These are phyloP conservation scores for Scheffersomyces lignicola DNA, from an alignment of 1,139 yeast species.

Conservation along the genomic window DNA sequence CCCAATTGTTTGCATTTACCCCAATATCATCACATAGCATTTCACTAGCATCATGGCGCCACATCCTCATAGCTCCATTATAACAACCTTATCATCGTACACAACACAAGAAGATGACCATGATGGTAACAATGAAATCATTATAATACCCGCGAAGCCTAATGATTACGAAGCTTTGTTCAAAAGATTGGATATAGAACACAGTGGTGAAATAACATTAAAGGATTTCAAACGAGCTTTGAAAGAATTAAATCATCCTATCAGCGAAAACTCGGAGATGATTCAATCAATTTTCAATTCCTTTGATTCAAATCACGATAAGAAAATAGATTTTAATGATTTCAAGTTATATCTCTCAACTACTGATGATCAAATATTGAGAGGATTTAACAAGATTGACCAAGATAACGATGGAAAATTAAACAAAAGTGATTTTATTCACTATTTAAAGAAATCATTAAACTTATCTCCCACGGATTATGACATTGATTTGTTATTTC, in stretches of 20 bases:
- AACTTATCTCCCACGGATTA: constrained; percentile 54
- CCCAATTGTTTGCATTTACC: too few species aligned
- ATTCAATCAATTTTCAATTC: constrained; percentile 54
- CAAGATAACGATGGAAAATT: constrained; percentile 74
- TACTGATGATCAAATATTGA: constrained; percentile 69
- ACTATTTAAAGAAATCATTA: constrained; percentile 56
- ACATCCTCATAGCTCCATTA: constrained; percentile 1
- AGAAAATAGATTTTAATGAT: constrained; percentile 57
- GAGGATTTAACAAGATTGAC: constrained; percentile 72
- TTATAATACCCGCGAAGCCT: constrained; percentile 13
- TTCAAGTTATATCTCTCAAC: constrained; percentile 58
- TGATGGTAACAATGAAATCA: constrained; percentile 5
- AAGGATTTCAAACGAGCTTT: constrained; percentile 58
- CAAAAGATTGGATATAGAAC: constrained; percentile 50
- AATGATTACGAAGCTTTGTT: constrained; percentile 36
- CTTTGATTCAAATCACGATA: constrained; percentile 59
- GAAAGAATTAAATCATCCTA: constrained; percentile 58
- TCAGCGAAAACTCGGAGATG: constrained; percentile 63
- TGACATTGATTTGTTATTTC: constrained; percentile 59
- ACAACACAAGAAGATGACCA: neutral
- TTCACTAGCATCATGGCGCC: too few species aligned
- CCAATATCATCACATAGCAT: too few species aligned
- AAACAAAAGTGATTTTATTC: constrained; percentile 62
- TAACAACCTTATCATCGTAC: constrained; percentile 1
- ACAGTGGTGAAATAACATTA: constrained; percentile 57